Percentiles rank a stretch among this genome's conserved stretches.
Conservation (phyloP, 2,329 filamentous ascomycete species). For the Sarocladiaceae sp. region DNA sequence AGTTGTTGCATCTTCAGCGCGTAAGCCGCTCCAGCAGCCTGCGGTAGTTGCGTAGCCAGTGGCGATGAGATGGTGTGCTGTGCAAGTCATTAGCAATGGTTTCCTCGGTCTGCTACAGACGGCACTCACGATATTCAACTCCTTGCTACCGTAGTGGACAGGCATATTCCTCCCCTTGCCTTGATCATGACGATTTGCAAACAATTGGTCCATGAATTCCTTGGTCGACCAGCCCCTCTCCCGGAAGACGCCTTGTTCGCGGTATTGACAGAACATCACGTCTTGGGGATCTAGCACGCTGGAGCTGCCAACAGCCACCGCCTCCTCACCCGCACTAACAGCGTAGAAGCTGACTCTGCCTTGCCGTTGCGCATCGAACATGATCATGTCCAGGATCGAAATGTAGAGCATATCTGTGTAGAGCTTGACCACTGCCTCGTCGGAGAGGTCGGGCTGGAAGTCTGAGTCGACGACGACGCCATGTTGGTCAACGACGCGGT, state of each 20-base stretch:
- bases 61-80: slow-evolving; percentile 80
- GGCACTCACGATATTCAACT: slow-evolving; percentile 71
- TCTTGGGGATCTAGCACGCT: slow-evolving; percentile 78
- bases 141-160: slow-evolving; percentile 83
- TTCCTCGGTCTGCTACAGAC: too few species aligned
- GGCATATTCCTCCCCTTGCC: slow-evolving; percentile 93
- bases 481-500: slow-evolving; percentile 85
- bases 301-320: slow-evolving; percentile 82
- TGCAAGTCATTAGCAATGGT: background rate
- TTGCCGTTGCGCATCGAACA: slow-evolving; percentile 96
- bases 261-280: slow-evolving; percentile 89
- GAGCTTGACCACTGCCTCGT: slow-evolving; percentile 53
- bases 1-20: slow-evolving; percentile 75
- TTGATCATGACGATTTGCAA: slow-evolving; percentile 75
- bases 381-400: slow-evolving; percentile 90
- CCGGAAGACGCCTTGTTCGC: slow-evolving; percentile 85
- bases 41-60: slow-evolving; percentile 81
- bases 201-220: slow-evolving; percentile 94
- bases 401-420: slow-evolving; percentile 62
- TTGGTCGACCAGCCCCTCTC: slow-evolving; percentile 81
- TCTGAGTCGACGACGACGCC: slow-evolving; percentile 72
- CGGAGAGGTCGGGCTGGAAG: slow-evolving; percentile 61
- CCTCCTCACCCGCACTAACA: slow-evolving; percentile 92
- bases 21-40: slow-evolving; percentile 81
- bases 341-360: slow-evolving; percentile 96